phyloP scores from a whole-genome alignment of 305 asterid genomes.

The Petunia hybrid region DNA sequence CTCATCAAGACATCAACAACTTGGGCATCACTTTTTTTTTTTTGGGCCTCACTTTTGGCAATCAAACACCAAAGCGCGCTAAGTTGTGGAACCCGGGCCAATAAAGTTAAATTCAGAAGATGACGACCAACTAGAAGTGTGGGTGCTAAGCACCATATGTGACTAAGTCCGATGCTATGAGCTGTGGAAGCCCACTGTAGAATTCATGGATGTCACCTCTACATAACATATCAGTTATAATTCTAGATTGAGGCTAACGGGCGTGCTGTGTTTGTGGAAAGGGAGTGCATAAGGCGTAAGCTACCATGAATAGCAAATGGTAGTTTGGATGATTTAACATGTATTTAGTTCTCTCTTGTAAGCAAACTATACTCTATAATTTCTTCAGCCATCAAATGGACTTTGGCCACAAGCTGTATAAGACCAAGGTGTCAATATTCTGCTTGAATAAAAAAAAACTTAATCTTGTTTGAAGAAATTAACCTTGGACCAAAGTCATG shows the following conservation, averaged over 20 bases:
- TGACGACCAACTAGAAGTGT: background rate
- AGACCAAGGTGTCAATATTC: background rate
- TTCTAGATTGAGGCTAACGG: background rate
- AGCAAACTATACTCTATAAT: background rate
- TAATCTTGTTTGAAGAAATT: constrained; percentile 30
- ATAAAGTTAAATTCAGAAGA: background rate
- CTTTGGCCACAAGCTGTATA: constrained; percentile 2
- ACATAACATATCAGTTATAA: constrained; percentile 3
- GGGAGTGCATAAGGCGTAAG: background rate
- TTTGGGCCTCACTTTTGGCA: background rate
- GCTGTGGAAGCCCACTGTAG: background rate
- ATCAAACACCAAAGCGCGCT: background rate
- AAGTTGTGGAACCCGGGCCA: background rate
- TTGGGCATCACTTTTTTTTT: background rate
- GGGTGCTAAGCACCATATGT: constrained; percentile 2
- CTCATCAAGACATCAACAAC: background rate
- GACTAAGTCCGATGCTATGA: background rate
- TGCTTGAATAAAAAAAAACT: background rate
- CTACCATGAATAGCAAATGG: background rate
- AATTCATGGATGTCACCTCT: background rate
- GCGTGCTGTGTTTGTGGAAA: background rate
- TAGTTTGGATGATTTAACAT: background rate
- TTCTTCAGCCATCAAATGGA: constrained; percentile 18
- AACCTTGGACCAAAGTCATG: constrained; percentile 86
- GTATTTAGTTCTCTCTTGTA: constrained; percentile 16